These are phyloP conservation scores for Akanthomyces dipterigenus DNA, from an alignment of 2,329 filamentous ascomycete genomes.

Conservation along the genomic window DNA sequence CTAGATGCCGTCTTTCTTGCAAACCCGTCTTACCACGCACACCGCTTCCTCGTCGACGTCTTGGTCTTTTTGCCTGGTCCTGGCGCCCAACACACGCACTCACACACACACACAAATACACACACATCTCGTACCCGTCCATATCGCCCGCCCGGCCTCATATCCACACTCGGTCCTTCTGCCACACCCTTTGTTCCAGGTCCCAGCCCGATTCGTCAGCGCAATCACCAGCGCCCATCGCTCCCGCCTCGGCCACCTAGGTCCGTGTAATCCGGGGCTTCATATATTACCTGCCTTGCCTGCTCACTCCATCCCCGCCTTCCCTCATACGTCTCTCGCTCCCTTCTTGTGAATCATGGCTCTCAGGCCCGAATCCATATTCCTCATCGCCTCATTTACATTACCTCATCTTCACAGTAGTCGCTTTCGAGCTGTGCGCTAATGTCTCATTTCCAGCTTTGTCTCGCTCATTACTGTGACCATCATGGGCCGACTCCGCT, in stretches of 20 bases:
- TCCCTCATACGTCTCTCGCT: not conserved
- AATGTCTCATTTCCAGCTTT: constrained; percentile 47
- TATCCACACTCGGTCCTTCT: constrained; percentile 5
- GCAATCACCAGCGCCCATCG: not conserved
- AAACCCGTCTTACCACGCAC: constrained; percentile 2
- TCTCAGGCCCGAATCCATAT: constrained; percentile 1
- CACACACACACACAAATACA: not conserved
- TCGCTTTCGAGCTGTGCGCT: constrained; percentile 17
- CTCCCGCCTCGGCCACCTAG: not conserved
- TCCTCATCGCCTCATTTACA: constrained; percentile 7
- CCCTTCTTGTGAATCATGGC: not conserved
- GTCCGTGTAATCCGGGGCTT: constrained; percentile 4
- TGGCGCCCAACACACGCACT: constrained; percentile 1
- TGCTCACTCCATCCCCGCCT: not conserved
- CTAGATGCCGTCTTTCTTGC: not conserved
- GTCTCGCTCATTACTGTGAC: constrained; percentile 65
- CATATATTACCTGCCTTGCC: constrained; percentile 1
- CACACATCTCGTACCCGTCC: constrained; percentile 2
- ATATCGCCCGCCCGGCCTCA: constrained; percentile 3
- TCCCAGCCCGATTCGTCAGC: constrained; percentile 2
- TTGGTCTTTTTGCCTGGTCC: constrained; percentile 8
- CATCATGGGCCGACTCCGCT: constrained; percentile 62
- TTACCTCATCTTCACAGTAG: not conserved
- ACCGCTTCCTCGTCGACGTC: constrained; percentile 7
- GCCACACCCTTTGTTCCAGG: constrained; percentile 6